Evolutionary conservation across 2,329 filamentous ascomycete genomes (phyloP).

Genomic region (Tetracladium maxilliforme): DNA sequence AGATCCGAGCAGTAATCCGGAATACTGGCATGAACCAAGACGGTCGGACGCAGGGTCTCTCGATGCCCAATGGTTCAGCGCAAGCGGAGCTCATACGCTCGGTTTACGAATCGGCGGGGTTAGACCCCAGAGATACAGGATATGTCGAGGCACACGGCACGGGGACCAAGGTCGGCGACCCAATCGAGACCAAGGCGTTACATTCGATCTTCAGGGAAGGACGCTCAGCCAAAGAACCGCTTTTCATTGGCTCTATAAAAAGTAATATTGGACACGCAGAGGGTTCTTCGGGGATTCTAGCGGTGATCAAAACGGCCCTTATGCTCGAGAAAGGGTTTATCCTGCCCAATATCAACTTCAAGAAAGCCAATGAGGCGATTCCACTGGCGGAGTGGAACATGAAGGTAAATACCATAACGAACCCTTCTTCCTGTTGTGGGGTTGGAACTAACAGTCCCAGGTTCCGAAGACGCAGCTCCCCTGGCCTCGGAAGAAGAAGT

Average conservation of each 20-base stretch:
- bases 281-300: conserved; percentile 20
- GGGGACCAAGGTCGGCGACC: conserved; percentile 11
- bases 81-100: conserved; percentile 15
- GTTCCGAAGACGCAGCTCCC: conserved; percentile 8
- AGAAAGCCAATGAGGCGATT: conserved; percentile 19
- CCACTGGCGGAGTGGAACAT: conserved; percentile 19
- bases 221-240: conserved; percentile 4
- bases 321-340: conserved; percentile 26
- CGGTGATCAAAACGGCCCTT: conserved; percentile 23
- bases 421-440: too few species aligned
- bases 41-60: conserved; percentile 40
- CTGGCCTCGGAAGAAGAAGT: conserved; percentile 22
- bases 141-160: conserved; percentile 13
- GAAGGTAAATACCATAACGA: conserved; percentile 10
- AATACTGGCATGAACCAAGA: conserved; percentile 40
- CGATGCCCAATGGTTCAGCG: conserved; percentile 30
- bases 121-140: conserved; percentile 2
- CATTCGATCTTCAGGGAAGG: conserved; percentile 6
- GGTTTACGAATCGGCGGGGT: conserved; percentile 3
- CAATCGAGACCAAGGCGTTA: conserved; percentile 8
- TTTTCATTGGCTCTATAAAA: conserved; percentile 9
- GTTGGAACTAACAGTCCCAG: conserved; percentile 8
- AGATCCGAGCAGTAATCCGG: conserved; percentile 37
- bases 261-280: conserved; percentile 11
- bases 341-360: conserved; percentile 25